phyloP scores from a whole-genome alignment of 2,329 filamentous ascomycete species.

The Curvularia spicifera region DNA sequence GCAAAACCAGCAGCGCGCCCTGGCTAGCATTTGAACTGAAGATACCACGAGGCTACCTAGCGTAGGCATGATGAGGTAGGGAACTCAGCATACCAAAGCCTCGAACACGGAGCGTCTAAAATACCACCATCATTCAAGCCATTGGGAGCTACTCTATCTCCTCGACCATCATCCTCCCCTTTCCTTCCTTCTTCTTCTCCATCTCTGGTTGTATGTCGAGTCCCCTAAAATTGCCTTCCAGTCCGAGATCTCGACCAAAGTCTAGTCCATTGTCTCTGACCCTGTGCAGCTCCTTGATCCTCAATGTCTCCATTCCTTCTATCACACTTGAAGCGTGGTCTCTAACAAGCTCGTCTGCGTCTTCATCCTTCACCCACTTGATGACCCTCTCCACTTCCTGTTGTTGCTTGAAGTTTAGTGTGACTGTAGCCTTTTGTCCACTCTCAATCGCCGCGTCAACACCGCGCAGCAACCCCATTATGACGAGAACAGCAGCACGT shows the following conservation, averaged over 20 bases:
- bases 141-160: slow-evolving; percentile 62
- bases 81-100: slow-evolving; percentile 14
- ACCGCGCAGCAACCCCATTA: slow-evolving; percentile 67
- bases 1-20: slow-evolving; percentile 9
- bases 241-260: slow-evolving; percentile 35
- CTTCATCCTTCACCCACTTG: slow-evolving; percentile 68
- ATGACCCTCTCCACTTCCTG: slow-evolving; percentile 68
- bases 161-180: slow-evolving; percentile 57
- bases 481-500: slow-evolving; percentile 68
- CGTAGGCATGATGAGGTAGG: slow-evolving; percentile 15
- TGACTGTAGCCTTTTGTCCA: slow-evolving; percentile 53
- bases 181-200: slow-evolving; percentile 3
- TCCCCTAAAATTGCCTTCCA: slow-evolving; percentile 54
- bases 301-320: slow-evolving; percentile 70
- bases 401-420: slow-evolving; percentile 62
- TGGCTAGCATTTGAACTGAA: slow-evolving; percentile 13
- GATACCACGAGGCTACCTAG: slow-evolving; percentile 24
- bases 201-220: slow-evolving; percentile 50
- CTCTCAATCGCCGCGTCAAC: slow-evolving; percentile 60
- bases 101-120: slow-evolving; percentile 10
- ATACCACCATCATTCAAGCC: slow-evolving; percentile 7
- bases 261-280: slow-evolving; percentile 34
- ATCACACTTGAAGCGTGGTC: slow-evolving; percentile 71
- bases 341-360: slow-evolving; percentile 71
- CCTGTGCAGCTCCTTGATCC: slow-evolving; percentile 60